phyloP scores from a whole-genome alignment of 73 alveolate species.

The Tetrahymena borealis region DNA sequence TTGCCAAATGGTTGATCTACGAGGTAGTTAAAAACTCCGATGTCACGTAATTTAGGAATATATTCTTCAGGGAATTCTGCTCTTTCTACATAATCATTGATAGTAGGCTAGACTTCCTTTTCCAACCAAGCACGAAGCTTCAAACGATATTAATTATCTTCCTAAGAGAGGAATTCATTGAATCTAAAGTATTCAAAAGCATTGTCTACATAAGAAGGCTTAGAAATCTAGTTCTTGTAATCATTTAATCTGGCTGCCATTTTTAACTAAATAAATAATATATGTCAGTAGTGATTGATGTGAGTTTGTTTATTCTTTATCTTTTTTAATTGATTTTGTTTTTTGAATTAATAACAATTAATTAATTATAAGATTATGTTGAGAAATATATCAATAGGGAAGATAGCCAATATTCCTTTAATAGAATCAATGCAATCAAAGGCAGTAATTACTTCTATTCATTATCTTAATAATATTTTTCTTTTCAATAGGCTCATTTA shows the following conservation, averaged over 20 bases:
- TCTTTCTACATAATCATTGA: constrained; percentile 27
- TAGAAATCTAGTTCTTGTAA: not conserved
- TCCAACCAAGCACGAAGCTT: not conserved
- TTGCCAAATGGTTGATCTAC: not conserved
- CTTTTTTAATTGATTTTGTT: not conserved
- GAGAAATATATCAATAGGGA: too few species aligned
- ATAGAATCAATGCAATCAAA: too few species aligned
- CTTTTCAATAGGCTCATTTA: not conserved
- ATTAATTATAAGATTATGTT: not conserved
- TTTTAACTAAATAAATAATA: not conserved
- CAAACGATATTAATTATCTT: not conserved
- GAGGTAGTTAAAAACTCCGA: not conserved
- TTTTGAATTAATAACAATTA: not conserved
- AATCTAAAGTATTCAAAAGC: not conserved
- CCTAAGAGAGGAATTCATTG: not conserved
- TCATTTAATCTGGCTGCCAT: not conserved
- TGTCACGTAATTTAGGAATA: not conserved
- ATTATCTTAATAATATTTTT: not conserved
- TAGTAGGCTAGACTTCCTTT: constrained; percentile 12
- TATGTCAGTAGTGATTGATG: too few species aligned
- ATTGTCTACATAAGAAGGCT: not conserved
- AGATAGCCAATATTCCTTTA: too few species aligned
- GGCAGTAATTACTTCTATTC: too few species aligned
- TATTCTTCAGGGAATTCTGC: constrained; percentile 30
- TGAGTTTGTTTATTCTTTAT: too few species aligned